Conservation (phyloP, 2,329 filamentous ascomycete genomes). For the Aspergillus sp. region DNA sequence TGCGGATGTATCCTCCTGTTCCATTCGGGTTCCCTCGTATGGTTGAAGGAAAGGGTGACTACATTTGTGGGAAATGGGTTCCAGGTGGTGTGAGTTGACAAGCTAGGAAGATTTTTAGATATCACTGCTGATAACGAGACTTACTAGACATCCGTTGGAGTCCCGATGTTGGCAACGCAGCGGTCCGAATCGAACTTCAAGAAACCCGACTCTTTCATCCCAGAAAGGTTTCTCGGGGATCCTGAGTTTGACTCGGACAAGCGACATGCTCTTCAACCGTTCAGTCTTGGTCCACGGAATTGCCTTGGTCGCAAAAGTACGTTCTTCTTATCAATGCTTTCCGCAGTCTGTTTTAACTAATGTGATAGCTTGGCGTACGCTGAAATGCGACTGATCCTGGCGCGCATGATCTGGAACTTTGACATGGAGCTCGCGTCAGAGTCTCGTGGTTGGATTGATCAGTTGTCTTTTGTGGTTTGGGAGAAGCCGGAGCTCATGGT, state of each 20-base stretch:
- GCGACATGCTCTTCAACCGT: conserved; percentile 13
- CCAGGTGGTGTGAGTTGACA: conserved; percentile 1
- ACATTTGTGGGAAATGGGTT: conserved; percentile 3
- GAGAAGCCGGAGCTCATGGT: not conserved
- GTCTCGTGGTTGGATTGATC: not conserved
- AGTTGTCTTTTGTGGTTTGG: not conserved
- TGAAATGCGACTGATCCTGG: conserved; percentile 8
- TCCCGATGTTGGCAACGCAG: not conserved
- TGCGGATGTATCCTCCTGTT: conserved; percentile 37
- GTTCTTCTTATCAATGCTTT: not conserved
- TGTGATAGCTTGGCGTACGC: not conserved
- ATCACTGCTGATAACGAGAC: too few relatives aligned
- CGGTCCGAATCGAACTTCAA: conserved; percentile 6
- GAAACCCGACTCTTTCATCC: conserved; percentile 10
- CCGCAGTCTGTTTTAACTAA: not conserved
- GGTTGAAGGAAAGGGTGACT: not conserved
- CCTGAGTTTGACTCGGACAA: conserved; percentile 38
- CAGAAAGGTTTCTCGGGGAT: conserved; percentile 12
- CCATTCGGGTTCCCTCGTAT: conserved; percentile 8
- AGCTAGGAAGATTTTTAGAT: too few relatives aligned
- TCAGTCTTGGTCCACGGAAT: not conserved
- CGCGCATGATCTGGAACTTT: conserved; percentile 9
- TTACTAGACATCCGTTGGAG: not conserved
- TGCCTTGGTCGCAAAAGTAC: not conserved
- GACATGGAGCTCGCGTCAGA: conserved; percentile 1